Conservation (phyloP, 805 yeast genomes). For the Komagataella populi region DNA sequence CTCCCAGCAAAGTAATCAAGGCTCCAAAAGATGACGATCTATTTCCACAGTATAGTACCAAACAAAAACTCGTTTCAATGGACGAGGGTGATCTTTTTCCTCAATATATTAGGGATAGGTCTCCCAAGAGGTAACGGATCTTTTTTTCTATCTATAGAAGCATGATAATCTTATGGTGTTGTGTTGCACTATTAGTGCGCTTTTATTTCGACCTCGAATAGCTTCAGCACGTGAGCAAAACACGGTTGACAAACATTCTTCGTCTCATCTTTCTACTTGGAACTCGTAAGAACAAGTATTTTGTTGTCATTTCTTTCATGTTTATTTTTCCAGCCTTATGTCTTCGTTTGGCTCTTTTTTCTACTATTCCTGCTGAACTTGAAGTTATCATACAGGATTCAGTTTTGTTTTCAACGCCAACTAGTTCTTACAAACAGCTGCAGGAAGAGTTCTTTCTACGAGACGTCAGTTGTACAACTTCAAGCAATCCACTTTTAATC, state of each 20-base stretch:
- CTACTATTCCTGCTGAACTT: not conserved
- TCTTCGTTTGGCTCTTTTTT: not conserved
- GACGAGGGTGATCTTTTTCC: not conserved
- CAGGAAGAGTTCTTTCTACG: not conserved
- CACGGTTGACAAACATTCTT: not conserved
- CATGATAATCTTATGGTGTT: no score
- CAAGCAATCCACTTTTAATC: conserved; percentile 27
- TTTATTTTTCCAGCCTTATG: not conserved
- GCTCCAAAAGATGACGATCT: not conserved
- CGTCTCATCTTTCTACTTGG: no score
- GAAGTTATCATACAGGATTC: conserved; percentile 7
- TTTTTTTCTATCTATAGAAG: not conserved
- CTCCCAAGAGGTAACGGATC: not conserved
- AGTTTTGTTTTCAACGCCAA: conserved; percentile 60
- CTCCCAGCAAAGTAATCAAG: not conserved
- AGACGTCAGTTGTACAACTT: not conserved
- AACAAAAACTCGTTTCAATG: not conserved
- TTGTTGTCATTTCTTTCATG: not conserved
- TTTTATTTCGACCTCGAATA: not conserved
- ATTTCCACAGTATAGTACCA: not conserved
- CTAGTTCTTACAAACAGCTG: conserved; percentile 29
- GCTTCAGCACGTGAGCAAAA: not conserved
- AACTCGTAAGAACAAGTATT: not conserved
- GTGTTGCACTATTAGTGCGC: no score
- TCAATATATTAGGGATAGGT: not conserved